phyloP scores from a whole-genome alignment of 2,329 filamentous ascomycete species.

The Lecanicillium sp. region DNA sequence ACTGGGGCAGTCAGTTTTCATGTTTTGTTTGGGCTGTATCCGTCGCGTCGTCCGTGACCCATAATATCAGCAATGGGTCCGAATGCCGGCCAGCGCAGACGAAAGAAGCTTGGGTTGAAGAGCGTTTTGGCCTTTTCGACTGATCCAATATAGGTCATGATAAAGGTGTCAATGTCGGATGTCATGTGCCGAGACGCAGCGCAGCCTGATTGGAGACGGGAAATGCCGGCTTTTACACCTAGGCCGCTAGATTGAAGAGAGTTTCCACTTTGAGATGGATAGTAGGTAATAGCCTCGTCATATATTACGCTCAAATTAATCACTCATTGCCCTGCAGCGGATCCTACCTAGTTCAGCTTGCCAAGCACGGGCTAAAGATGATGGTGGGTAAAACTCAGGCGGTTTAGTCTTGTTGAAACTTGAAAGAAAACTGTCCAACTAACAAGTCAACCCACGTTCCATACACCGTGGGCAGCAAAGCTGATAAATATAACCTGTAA shows the following conservation, averaged over 20 bases:
- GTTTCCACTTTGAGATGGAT: not conserved
- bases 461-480: no score
- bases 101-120: not conserved
- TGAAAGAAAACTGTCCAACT: no score
- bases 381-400: no score
- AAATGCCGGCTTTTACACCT: not conserved
- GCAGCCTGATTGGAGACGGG: not conserved
- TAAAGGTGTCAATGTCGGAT: not conserved
- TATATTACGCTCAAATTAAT: not conserved
- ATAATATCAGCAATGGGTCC: not conserved
- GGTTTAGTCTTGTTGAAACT: no score
- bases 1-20: constrained; percentile 1
- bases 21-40: not conserved
- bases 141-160: not conserved
- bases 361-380: no score
- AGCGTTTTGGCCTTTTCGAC: not conserved
- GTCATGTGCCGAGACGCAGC: not conserved
- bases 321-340: no score
- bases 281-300: not conserved
- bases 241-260: not conserved
- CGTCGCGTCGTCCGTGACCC: not conserved
- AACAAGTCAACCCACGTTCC: no score
- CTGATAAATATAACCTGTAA: no score
- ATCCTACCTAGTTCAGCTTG: no score
- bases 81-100: not conserved